Evolutionary conservation across 106 monocot species (phyloP).

Genomic region (Acanthochlamys bracteata): DNA sequence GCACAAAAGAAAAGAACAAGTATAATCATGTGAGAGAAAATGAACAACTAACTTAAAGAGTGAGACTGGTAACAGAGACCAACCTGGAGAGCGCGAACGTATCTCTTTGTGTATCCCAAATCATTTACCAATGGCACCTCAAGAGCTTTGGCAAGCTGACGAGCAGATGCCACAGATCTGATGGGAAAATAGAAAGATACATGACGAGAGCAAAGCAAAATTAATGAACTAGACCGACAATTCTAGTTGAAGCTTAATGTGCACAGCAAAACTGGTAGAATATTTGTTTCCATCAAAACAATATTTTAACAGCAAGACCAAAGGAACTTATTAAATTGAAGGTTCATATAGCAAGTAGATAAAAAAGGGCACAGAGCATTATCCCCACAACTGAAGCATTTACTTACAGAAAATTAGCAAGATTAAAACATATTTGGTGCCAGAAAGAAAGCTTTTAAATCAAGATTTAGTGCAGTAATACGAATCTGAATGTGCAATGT

Average conservation of each 20-base stretch:
- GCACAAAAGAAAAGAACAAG: not conserved
- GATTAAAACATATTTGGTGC: too few species aligned
- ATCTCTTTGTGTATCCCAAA: constrained; percentile 59
- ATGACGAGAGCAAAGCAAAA: not conserved
- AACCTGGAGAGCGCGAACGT: constrained; percentile 63
- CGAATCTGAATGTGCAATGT: not conserved
- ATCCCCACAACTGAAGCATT: too few species aligned
- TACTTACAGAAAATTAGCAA: too few species aligned
- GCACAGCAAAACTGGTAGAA: too few species aligned
- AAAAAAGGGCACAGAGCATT: too few species aligned
- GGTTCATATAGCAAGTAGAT: too few species aligned
- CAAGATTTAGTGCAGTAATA: too few species aligned
- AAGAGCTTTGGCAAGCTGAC: constrained; percentile 60
- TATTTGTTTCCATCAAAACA: too few species aligned
- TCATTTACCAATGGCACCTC: constrained; percentile 62
- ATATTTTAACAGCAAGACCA: too few species aligned
- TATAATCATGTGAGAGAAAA: not conserved
- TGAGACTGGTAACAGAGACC: not conserved
- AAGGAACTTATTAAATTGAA: too few species aligned
- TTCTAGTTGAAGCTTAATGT: too few species aligned
- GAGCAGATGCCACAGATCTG: constrained; percentile 44
- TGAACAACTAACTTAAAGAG: not conserved
- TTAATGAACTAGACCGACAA: not conserved
- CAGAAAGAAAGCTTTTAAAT: too few species aligned
- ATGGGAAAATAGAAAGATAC: not conserved